These are phyloP conservation scores for Candida sphagnicola DNA, from an alignment of 805 yeast species.

Conservation along the genomic window DNA sequence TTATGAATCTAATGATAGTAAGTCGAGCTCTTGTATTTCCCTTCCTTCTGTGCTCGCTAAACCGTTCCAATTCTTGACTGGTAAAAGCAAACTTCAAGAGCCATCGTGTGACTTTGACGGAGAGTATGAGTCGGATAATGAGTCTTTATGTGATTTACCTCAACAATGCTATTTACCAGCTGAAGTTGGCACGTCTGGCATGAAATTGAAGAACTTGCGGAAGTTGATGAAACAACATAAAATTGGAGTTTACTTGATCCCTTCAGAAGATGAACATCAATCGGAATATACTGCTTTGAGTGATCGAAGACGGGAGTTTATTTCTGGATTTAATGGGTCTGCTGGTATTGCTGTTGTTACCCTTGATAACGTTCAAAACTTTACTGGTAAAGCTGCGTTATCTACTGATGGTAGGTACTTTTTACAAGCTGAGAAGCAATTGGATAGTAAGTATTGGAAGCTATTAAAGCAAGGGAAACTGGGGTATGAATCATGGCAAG, in stretches of 20 bases:
- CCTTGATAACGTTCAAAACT: slow-evolving; percentile 34
- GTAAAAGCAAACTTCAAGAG: neutral
- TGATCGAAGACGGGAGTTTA: slow-evolving; percentile 79
- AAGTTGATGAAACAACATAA: slow-evolving; percentile 57
- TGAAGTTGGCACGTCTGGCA: neutral
- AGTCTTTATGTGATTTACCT: slow-evolving; percentile 23
- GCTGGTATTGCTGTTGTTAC: slow-evolving; percentile 92
- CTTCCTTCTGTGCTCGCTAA: neutral
- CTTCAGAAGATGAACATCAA: slow-evolving; percentile 92
- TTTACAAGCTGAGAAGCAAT: slow-evolving; percentile 80
- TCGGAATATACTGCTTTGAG: slow-evolving; percentile 81
- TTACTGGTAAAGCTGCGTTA: slow-evolving; percentile 67
- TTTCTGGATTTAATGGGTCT: slow-evolving; percentile 87
- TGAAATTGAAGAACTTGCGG: slow-evolving; percentile 58
- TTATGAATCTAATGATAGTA: neutral
- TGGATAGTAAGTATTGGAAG: slow-evolving; percentile 69
- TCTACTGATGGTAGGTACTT: slow-evolving; percentile 96
- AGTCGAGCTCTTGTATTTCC: neutral
- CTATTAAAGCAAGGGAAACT: slow-evolving; percentile 74
- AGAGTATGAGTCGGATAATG: slow-evolving; percentile 13
- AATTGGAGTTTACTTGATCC: slow-evolving; percentile 70
- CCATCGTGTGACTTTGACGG: neutral
- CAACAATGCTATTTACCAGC: slow-evolving; percentile 7
- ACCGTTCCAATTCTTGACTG: neutral
- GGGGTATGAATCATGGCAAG: slow-evolving; percentile 75